These are phyloP conservation scores for Crepidotus variabilis DNA, from an alignment of 768 basidiomycete species.

Conservation along the genomic window DNA sequence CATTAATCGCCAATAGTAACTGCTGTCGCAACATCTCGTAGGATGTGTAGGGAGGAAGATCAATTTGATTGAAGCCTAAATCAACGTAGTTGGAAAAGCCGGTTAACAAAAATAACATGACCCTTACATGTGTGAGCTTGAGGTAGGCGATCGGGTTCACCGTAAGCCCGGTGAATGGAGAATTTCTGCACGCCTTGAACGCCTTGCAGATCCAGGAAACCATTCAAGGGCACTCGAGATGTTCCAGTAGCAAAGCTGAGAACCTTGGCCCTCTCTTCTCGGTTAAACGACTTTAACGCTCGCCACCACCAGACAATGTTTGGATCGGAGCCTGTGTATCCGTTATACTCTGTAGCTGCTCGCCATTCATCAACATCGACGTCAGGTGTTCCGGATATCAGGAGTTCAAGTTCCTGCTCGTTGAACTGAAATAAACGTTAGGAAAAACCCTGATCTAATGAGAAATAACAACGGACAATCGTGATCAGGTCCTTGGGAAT, in stretches of 20 bases:
- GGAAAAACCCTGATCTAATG: too few relatives aligned
- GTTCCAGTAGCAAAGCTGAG: conserved; percentile 95
- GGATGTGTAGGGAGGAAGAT: conserved; percentile 90
- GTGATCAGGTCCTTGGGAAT: conserved; percentile 94
- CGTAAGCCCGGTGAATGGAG: conserved; percentile 93
- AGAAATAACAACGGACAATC: conserved; percentile 56
- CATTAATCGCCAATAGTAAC: conserved; percentile 87
- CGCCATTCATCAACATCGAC: conserved; percentile 99
- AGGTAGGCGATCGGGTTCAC: conserved; percentile 77
- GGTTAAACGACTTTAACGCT: conserved; percentile 94
- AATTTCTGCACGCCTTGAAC: conserved; percentile 93
- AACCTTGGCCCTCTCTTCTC: conserved; percentile 95
- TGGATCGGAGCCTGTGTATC: conserved; percentile 84
- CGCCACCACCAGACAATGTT: conserved; percentile 99
- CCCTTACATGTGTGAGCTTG: conserved; percentile 86
- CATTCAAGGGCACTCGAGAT: conserved; percentile 89
- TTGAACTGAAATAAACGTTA: conserved; percentile 61
- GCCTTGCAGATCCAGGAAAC: conserved; percentile 93
- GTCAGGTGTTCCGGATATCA: conserved; percentile 97
- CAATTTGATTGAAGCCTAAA: conserved; percentile 90
- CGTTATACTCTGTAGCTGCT: conserved; percentile 87
- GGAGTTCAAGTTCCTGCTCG: conserved; percentile 88
- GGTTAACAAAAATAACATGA: neutral
- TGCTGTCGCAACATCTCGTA: conserved; percentile 96
- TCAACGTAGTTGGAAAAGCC: conserved; percentile 12